Base-by-base conservation (phyloP, 345 rosid species). In the Balakata baccata region DNA sequence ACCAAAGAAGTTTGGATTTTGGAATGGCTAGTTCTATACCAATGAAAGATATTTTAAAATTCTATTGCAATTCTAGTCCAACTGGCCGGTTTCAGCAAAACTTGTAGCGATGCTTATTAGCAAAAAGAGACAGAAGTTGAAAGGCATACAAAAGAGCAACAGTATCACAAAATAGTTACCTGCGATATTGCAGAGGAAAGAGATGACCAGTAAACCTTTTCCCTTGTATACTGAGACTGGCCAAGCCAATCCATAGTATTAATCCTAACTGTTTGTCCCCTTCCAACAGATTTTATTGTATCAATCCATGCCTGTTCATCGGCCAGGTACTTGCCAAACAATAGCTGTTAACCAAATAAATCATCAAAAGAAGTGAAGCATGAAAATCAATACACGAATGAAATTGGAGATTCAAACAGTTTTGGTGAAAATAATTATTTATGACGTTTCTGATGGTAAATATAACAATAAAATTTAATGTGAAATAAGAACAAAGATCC, bases 191-290 rank as follows among this genome's bases (percentile, higher is more conserved):
- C 88, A 13, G 94, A 84, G 60, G 96, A 87, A 73, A 93, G 84
- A 25, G 92, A 85, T 45, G 97, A 77, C 97, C 98, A 93, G 68
- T 86, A 91, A 79, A 91, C 86, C 5, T 80, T 84, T 67, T 78
- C 86, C 13, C 81, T 57, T 20, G 71, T 72, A 73, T 68, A 91
- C n/a, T 91, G 91, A 50, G 97, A 89, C 80, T 93, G 98, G 23
- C 98, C 97, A 54, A 93, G 94, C 97, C 97, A 93, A 69, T 93
- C 98, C 94, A 91, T 93, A 9, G 96, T 89, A 72, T 78, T 89
- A 60, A 93, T 91, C 79, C 93, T 86, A 52, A 93, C 85, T 0
- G 85, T 87, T 59, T 82, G 87, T 76, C 92, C 89, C 49, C 22
- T 82, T 25, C 83, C 77, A 34, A 85, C 92, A 9, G 96, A 93